Base-by-base conservation (phyloP, 179 eudicot species). In the Vitellaria paradoxa region DNA sequence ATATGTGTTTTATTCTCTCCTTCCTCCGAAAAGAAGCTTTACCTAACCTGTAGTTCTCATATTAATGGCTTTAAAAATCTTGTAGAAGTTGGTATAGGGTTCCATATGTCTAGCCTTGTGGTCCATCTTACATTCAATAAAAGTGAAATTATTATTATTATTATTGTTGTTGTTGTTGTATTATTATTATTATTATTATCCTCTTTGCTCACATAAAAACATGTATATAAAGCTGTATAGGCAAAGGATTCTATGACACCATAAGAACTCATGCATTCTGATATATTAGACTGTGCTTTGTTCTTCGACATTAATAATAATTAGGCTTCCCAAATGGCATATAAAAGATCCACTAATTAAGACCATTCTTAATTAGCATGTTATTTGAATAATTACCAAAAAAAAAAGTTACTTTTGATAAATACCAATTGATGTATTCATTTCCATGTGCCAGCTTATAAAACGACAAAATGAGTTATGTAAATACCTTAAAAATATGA, bases 41-140 rank as follows among this genome's bases (percentile, higher is more conserved):
- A 49, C 53, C 73, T 37, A 65, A 64, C 40, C 18, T 65, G 12
- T 66, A 11, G 70, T 11, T 30, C 52, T 20, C 78, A 37, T 20
- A 76, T 76, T 47, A 76, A 76, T 76, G 9, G 78, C 65, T 9
- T 52, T 66, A 30, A 50, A 63, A 75, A 52, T 9, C 26, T 17
- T 75, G 50, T 7, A 26, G 53, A 55, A n/a, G 72, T 52, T 76
- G 73, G 73, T 30, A 30, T 40, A 53, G 23, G 23, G 24, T 20
- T 46, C n/a, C 68, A 61, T 61, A 20, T 65, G 53, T 53, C 73
- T 52, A 26, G 57, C 72, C 53, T 76, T 76, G 78, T 76, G 73
- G 78, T 76, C 78, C 78, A 7, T 57, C 53, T 53, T 18, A 53
- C 72, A 53, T 55, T 20, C 62, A 65, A 75, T 50, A 50, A 18